These are phyloP conservation scores for Calocybe cyanea DNA, from an alignment of 768 basidiomycete species.

Conservation along the genomic window DNA sequence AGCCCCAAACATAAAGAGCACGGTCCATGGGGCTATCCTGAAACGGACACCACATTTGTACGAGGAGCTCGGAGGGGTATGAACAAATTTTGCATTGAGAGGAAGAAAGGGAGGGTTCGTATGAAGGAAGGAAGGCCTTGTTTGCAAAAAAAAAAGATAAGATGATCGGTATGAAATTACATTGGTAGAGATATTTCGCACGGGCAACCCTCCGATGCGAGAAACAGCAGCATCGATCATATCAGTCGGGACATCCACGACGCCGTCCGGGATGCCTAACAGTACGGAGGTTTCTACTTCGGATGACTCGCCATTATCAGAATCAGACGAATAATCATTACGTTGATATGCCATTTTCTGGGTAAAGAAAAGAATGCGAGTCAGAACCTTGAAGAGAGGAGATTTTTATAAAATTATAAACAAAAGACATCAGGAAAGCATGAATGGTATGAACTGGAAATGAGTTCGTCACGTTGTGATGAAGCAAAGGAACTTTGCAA, in stretches of 20 bases:
- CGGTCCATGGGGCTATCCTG: conserved; percentile 83
- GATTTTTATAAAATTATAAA: not conserved
- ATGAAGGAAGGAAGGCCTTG: conserved; percentile 71
- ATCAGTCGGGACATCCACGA: conserved; percentile 53
- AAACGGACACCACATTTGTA: conserved; percentile 90
- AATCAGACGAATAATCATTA: conserved; percentile 77
- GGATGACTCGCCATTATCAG: conserved; percentile 57
- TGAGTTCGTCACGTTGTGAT: conserved; percentile 56
- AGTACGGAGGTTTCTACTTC: conserved; percentile 70
- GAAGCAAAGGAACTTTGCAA: conserved; percentile 58
- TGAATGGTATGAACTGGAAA: conserved; percentile 77
- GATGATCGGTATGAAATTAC: conserved; percentile 46
- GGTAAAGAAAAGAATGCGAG: conserved; percentile 11
- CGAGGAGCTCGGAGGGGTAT: conserved; percentile 72
- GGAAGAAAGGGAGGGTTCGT: conserved; percentile 57
- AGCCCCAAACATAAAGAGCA: conserved; percentile 84
- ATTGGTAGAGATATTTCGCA: conserved; percentile 56
- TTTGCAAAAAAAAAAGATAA: conserved; percentile 36
- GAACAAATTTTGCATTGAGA: conserved; percentile 72
- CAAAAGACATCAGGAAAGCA: conserved; percentile 72
- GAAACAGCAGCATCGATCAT: conserved; percentile 77
- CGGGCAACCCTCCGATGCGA: conserved; percentile 87
- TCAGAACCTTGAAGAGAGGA: conserved; percentile 19
- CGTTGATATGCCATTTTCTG: conserved; percentile 34
- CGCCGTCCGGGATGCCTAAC: conserved; percentile 78